A percentile compares a stretch with the other conserved stretches of the same genome.
Conservation (phyloP, 2,329 filamentous ascomycete species). For the Aureobasidium sp. region DNA sequence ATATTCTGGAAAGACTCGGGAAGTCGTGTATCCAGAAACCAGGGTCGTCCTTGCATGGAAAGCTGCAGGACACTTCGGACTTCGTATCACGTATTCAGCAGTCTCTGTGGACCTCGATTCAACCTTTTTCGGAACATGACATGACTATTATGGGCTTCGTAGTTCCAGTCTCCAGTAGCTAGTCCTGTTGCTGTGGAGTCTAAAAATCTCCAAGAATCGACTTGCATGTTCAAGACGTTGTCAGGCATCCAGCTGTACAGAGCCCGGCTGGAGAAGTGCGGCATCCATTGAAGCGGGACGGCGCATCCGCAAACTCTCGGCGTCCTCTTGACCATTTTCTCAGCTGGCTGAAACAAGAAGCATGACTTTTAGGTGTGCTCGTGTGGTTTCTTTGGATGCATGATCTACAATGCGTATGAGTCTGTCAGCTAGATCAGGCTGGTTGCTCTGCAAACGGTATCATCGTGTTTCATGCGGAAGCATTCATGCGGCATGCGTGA, state of each 20-base stretch:
- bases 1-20: neutral
- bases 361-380: neutral
- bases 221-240: neutral
- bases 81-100: neutral
- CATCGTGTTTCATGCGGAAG: neutral
- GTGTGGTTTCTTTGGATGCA: neutral
- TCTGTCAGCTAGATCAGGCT: neutral
- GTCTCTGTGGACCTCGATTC: neutral
- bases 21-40: neutral
- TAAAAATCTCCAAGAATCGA: neutral
- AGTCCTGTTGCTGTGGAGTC: slow-evolving; percentile 1
- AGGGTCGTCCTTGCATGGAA: neutral
- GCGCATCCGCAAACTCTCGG: neutral
- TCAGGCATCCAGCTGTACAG: slow-evolving; percentile 12
- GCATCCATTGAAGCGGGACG: slow-evolving; percentile 1
- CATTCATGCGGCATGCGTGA: neutral
- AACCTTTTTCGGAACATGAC: neutral
- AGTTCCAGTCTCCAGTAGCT: neutral
- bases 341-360: neutral
- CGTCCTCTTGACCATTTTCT: neutral
- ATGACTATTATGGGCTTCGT: too few relatives aligned
- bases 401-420: neutral
- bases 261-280: slow-evolving; percentile 9
- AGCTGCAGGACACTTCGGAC: neutral
- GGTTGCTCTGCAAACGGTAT: neutral